Evolutionary conservation across 2,329 filamentous ascomycete species (phyloP).

Genomic region (Emergomyces orientalis): DNA sequence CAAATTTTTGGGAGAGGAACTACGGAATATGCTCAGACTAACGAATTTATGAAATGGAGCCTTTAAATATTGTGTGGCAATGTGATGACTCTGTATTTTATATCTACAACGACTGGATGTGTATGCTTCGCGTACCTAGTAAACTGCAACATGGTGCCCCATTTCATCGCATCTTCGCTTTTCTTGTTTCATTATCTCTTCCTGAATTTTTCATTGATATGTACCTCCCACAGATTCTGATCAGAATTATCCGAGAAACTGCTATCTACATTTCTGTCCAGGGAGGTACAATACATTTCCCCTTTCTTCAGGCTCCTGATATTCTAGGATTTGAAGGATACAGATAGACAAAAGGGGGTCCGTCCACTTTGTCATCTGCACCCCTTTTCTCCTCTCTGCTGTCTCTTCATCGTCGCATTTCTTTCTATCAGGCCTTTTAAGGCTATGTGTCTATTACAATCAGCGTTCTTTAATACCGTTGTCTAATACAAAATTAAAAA

Average conservation of each 20-base stretch:
- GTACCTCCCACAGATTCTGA: background rate
- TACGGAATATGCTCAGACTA: background rate
- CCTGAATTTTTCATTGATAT: background rate
- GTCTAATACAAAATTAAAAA: too few species aligned
- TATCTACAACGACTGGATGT: background rate
- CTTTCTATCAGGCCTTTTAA: too few species aligned
- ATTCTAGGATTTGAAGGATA: too few species aligned
- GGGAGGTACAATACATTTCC: too few species aligned
- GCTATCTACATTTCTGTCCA: background rate
- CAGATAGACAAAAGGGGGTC: too few species aligned
- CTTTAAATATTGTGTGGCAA: background rate
- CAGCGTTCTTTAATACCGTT: too few species aligned
- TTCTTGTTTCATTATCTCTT: background rate
- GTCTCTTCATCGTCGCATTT: too few species aligned
- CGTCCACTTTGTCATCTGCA: too few species aligned
- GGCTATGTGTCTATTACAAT: too few species aligned
- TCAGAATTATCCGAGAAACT: background rate
- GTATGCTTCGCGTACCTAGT: background rate
- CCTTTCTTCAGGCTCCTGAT: too few species aligned
- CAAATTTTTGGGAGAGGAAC: too few species aligned
- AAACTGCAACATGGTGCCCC: background rate
- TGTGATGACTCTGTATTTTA: background rate
- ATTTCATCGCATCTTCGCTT: background rate
- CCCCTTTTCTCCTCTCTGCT: too few species aligned
- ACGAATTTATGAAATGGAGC: background rate